Conservation (phyloP, 768 basidiomycete species). For the Hydnum rufescens region DNA sequence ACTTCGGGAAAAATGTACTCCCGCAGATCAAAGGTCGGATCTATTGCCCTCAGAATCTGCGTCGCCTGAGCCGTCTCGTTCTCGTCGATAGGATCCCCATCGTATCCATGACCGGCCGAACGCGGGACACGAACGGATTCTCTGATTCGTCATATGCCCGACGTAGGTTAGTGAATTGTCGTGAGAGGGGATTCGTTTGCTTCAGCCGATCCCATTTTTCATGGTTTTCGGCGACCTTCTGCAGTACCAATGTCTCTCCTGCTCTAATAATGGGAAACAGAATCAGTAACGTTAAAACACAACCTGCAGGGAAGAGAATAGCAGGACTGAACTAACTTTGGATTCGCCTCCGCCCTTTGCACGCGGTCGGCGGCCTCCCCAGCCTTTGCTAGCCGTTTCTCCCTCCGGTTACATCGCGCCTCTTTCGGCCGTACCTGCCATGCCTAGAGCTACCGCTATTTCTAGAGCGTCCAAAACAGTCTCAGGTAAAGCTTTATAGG, state of each 20-base stretch:
- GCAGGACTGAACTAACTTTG: conserved; percentile 38
- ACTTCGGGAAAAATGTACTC: conserved; percentile 98
- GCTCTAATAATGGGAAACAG: conserved; percentile 32
- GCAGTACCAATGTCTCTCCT: conserved; percentile 65
- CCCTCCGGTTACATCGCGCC: conserved; percentile 58
- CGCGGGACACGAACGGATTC: conserved; percentile 60
- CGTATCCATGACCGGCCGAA: conserved; percentile 66
- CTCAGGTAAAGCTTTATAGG: conserved; percentile 81
- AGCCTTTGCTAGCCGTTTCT: conserved; percentile 64
- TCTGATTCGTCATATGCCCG: conserved; percentile 82
- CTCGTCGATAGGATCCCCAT: conserved; percentile 80
- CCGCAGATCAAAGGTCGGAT: conserved; percentile 77
- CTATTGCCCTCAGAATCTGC: conserved; percentile 67
- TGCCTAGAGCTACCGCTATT: conserved; percentile 86
- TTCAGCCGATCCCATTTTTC: conserved; percentile 68
- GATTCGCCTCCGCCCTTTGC: conserved; percentile 43
- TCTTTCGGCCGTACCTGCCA: conserved; percentile 92
- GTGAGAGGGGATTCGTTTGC: conserved; percentile 58
- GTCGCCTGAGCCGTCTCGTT: conserved; percentile 96
- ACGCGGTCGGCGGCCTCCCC: conserved; percentile 50
- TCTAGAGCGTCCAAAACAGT: conserved; percentile 83
- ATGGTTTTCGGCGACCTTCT: conserved; percentile 60
- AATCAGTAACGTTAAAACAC: neutral
- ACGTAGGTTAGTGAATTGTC: conserved; percentile 34
- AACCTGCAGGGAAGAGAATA: neutral